Base-by-base conservation (phyloP, 305 asterid species). In the Stenogyne calaminthoides region DNA sequence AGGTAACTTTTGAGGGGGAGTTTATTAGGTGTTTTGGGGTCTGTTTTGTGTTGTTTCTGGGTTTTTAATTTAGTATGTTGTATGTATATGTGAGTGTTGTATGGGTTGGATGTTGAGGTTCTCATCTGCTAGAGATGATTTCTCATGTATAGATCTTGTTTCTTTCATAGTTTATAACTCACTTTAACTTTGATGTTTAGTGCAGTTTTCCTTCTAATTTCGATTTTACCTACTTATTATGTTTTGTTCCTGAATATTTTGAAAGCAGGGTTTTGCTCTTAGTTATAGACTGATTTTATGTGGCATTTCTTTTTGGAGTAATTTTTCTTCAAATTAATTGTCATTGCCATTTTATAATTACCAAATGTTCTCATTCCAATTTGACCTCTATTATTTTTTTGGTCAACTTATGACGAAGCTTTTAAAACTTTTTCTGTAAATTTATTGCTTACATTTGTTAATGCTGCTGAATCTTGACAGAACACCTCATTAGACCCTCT, bases 1-100 rank as follows among this genome's bases (percentile, higher is more conserved):
- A 64, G 85, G 87, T 66, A 88, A 76, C 76, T 67, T 76, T 39
- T 81, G 77, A 83, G 75, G 67, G 55, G 82, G 18, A n/a, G 22
- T 22, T 14, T 9, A 39, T 11, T 18, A 25, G 52, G 29, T 54
- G 54, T 19, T 16, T 7, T 32, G 65, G 19, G 25, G 11, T 32
- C 36, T 32, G 36, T 32, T 5, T 32, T 32, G 6, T 32, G 6
- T 32, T 0, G 6, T 32, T 69, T 2, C 42, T 4, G 36, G 7
- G 16, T 42, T 1, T 59, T 32, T 54, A 34, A 66, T 27, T 46
- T 51, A 16, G 36, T 18, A 20, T 46, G 54, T 15, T 76, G 76
- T 73, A 54, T 79, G 78, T 76, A 61, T 55, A 67, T 79, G 64
- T 29, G 78, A 76, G 64, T 72, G 64, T 59, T 76, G 77, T 77